Conservation (phyloP, 208 protist genomes). For the Baffinella frigidus region DNA sequence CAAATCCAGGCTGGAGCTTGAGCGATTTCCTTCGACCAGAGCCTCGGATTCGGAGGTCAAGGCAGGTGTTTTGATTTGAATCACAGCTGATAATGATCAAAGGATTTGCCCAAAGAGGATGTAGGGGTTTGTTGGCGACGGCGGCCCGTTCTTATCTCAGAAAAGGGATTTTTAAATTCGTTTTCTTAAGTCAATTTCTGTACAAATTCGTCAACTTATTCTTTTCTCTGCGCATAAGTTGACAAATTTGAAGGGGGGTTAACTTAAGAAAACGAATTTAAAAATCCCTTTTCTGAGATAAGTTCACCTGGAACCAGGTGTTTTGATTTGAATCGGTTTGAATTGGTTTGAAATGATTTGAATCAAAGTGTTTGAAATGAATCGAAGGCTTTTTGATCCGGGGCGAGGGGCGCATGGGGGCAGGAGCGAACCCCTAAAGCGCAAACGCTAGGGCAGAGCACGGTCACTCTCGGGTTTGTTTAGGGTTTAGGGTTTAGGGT, state of each 20-base stretch:
- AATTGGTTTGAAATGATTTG: no score
- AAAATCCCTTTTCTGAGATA: no score
- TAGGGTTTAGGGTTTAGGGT: background rate
- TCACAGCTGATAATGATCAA: background rate
- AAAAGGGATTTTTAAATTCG: no score
- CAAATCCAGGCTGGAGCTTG: conserved; percentile 55
- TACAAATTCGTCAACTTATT: no score
- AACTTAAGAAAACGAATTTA: no score
- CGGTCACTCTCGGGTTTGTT: background rate
- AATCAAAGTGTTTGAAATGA: background rate
- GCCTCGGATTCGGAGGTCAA: background rate
- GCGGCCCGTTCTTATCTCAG: no score
- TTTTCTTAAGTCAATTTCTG: no score
- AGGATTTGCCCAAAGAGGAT: background rate
- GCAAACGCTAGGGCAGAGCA: background rate
- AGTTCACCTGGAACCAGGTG: no score
- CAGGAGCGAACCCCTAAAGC: conserved; percentile 64
- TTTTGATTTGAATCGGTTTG: no score
- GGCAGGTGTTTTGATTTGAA: background rate
- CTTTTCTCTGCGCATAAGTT: no score
- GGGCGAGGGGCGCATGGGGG: conserved; percentile 83
- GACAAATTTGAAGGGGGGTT: no score
- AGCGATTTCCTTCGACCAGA: conserved; percentile 1
- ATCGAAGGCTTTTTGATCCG: background rate
- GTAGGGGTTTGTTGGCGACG: background rate